Percentiles rank a stretch among this genome's conserved stretches.
Conservation (phyloP, 257 asterid genomes). For the Solanum etuberosum region DNA sequence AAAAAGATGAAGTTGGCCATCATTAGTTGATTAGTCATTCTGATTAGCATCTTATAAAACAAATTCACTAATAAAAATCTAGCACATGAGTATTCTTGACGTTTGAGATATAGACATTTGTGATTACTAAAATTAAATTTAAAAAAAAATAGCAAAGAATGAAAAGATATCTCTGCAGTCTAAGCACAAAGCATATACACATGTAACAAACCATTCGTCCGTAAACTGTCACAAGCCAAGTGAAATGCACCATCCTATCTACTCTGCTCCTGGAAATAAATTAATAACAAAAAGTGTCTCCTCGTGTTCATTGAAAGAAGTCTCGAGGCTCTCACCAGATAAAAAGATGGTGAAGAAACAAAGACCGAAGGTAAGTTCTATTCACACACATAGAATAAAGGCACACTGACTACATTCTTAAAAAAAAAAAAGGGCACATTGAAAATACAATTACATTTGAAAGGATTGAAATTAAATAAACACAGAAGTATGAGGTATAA, state of each 20-base stretch:
- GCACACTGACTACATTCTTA: neutral
- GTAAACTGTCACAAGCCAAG: neutral
- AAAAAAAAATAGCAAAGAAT: neutral
- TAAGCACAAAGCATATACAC: neutral
- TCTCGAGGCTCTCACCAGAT: neutral
- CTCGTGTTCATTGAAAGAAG: neutral
- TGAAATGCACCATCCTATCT: neutral
- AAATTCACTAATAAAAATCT: neutral
- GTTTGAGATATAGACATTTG: neutral
- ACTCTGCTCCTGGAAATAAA: neutral
- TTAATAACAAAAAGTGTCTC: neutral
- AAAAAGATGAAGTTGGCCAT: neutral
- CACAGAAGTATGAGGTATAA: neutral
- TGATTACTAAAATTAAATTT: neutral
- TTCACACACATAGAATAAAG: neutral
- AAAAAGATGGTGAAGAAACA: neutral
- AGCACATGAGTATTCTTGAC: neutral
- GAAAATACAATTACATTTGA: neutral
- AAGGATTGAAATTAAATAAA: neutral
- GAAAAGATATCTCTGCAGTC: neutral
- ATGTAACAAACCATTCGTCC: neutral
- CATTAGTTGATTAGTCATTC: neutral
- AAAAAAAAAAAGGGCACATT: neutral
- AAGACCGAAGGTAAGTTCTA: neutral
- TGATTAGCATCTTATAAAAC: neutral